Percentiles rank a stretch among this genome's conserved stretches.
These are phyloP conservation scores for Penicillium robsamsonii DNA, from an alignment of 495 filamentous ascomycete genomes.

Conservation along the genomic window DNA sequence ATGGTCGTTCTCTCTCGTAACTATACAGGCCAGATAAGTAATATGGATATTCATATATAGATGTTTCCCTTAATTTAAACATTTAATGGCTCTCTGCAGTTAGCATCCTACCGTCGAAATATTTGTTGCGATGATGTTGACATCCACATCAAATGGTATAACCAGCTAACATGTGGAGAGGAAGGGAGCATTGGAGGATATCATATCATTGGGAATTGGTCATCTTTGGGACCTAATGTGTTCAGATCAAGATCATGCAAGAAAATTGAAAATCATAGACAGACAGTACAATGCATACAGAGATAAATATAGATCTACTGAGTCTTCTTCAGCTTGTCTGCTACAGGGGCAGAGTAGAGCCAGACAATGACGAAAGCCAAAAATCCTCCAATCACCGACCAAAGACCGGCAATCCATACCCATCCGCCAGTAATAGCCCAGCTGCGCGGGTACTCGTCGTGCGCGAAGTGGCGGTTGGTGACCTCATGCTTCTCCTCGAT, in stretches of 20 bases:
- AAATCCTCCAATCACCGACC: slow-evolving; percentile 79
- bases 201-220: slow-evolving; percentile 2
- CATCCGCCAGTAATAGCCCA: slow-evolving; percentile 87
- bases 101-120: no score
- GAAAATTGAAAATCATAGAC: slow-evolving; percentile 22
- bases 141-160: no score
- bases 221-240: slow-evolving; percentile 7
- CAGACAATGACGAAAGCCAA: slow-evolving; percentile 81
- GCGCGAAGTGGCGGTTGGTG: slow-evolving; percentile 91
- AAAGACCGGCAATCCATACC: slow-evolving; percentile 93
- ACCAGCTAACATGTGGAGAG: no score
- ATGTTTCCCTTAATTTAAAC: no score
- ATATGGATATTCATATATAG: neutral
- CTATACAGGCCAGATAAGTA: neutral
- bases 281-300: slow-evolving; percentile 21
- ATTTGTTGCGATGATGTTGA: no score
- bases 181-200: neutral
- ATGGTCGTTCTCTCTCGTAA: no score
- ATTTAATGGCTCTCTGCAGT: no score
- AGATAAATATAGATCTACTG: slow-evolving; percentile 48
- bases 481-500: slow-evolving; percentile 94
- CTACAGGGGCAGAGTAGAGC: slow-evolving; percentile 76
- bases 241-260: slow-evolving; percentile 7
- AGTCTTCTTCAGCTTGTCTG: slow-evolving; percentile 61
- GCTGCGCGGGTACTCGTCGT: slow-evolving; percentile 92